A percentile compares a stretch with the other conserved stretches of the same genome.
Evolutionary conservation across 1,284 basidiomycete genomes (phyloP).

Genomic region (Fomitopsis palustris): DNA sequence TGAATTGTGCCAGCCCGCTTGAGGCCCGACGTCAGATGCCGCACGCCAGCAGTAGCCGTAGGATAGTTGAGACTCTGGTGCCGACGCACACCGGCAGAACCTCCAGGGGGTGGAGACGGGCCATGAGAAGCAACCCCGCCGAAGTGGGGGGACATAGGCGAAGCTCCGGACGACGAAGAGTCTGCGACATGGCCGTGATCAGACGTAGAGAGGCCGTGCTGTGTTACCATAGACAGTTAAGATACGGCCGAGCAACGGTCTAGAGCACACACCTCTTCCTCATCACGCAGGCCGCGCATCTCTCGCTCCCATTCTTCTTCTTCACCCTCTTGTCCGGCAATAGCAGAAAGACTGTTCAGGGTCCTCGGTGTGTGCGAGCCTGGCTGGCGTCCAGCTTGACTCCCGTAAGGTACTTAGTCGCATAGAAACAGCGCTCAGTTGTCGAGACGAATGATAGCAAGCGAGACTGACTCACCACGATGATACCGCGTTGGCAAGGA

Average conservation of each 20-base stretch:
- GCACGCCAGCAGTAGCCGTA: conserved; percentile 41
- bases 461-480: conserved; percentile 47
- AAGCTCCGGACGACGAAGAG: conserved; percentile 42
- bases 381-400: conserved; percentile 45
- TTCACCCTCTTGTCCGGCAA: conserved; percentile 79
- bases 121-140: conserved; percentile 36
- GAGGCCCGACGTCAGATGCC: conserved; percentile 49
- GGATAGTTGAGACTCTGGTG: conserved; percentile 78
- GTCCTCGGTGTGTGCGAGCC: conserved; percentile 66
- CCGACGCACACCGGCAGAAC: conserved; percentile 63
- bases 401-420: conserved; percentile 39
- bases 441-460: not conserved
- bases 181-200: conserved; percentile 50
- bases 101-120: conserved; percentile 68
- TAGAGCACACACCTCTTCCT: conserved; percentile 51
- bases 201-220: conserved; percentile 25
- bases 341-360: conserved; percentile 77
- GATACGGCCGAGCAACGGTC: not conserved
- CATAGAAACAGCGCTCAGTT: not conserved
- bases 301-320: conserved; percentile 81
- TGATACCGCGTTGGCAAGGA: conserved; percentile 80
- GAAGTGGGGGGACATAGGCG: conserved; percentile 63
- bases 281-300: conserved; percentile 51
- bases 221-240: conserved; percentile 7
- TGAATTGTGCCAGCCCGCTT: conserved; percentile 76